These are phyloP conservation scores for Alternaria sp. DNA, from an alignment of 2,329 filamentous ascomycete genomes.

Conservation along the genomic window DNA sequence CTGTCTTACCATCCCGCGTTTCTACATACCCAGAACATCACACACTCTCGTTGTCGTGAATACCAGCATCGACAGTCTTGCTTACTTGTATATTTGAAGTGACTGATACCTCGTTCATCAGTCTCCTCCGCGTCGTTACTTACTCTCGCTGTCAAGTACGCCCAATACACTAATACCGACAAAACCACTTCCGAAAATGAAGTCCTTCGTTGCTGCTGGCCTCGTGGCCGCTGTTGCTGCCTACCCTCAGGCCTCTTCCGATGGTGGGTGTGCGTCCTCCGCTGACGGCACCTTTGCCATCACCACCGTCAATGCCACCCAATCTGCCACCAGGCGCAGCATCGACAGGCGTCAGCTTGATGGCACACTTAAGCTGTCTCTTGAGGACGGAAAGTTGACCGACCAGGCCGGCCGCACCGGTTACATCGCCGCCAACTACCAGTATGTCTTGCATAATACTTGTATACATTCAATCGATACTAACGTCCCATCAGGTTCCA, in stretches of 20 bases:
- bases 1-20: constrained; percentile 29
- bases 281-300: constrained; percentile 67
- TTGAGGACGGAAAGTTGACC: constrained; percentile 69
- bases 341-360: constrained; percentile 39
- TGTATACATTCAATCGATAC: not conserved
- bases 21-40: constrained; percentile 18
- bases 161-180: constrained; percentile 16
- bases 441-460: constrained; percentile 50
- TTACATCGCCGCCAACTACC: constrained; percentile 81
- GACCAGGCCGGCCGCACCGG: constrained; percentile 74
- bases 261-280: constrained; percentile 61
- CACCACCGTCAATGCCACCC: constrained; percentile 60
- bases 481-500: constrained; percentile 47
- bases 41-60: constrained; percentile 39
- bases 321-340: constrained; percentile 31
- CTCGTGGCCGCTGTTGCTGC: constrained; percentile 42
- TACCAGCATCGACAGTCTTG: constrained; percentile 22
- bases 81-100: constrained; percentile 17
- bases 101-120: constrained; percentile 52
- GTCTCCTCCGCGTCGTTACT: constrained; percentile 37
- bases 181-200: constrained; percentile 34
- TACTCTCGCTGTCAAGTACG: constrained; percentile 22
- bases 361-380: constrained; percentile 65
- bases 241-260: constrained; percentile 48
- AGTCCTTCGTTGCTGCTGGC: constrained; percentile 41